Evolutionary conservation across 257 asterid genomes (phyloP).

Genomic region (Prunella vulgaris): DNA sequence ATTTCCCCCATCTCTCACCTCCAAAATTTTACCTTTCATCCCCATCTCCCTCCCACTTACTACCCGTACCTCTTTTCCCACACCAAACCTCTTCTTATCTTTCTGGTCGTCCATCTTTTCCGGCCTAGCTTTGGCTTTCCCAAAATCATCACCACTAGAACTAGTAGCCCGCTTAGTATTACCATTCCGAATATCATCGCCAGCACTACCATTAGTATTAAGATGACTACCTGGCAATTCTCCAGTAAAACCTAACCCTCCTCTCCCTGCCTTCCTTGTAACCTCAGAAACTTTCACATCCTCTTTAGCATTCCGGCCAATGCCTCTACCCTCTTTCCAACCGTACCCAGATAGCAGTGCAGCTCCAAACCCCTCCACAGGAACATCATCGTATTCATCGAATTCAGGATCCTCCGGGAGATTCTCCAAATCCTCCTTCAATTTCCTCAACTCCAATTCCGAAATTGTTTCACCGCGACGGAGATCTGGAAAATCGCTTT

Average conservation of each 20-base stretch:
- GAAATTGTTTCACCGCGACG: conserved; percentile 13
- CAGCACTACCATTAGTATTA: conserved; percentile 23
- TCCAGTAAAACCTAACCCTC: conserved; percentile 66
- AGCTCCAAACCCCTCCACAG: conserved; percentile 66
- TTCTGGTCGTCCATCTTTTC: too few relatives aligned
- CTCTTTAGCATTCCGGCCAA: conserved; percentile 68
- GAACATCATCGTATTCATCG: conserved; percentile 54
- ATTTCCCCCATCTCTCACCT: conserved; percentile 34
- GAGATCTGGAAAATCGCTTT: not conserved
- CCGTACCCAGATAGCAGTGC: conserved; percentile 76
- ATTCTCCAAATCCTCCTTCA: conserved; percentile 53
- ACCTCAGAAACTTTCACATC: conserved; percentile 53
- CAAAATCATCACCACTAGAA: conserved; percentile 17
- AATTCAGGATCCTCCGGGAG: conserved; percentile 43
- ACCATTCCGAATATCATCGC: conserved; percentile 17
- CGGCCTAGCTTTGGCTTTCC: too few relatives aligned
- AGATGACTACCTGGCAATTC: conserved; percentile 20
- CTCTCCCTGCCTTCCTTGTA: conserved; percentile 56
- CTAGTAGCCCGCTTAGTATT: conserved; percentile 12
- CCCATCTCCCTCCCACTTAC: conserved; percentile 68
- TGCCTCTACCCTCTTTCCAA: conserved; percentile 76
- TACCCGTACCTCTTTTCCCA: conserved; percentile 61
- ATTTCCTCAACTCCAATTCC: conserved; percentile 46
- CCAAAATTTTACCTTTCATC: conserved; percentile 49
- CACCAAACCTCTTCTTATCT: conserved; percentile 25